These are phyloP conservation scores for Raffaelea deltoideospora DNA, from an alignment of 2,329 filamentous ascomycete genomes.

Conservation along the genomic window DNA sequence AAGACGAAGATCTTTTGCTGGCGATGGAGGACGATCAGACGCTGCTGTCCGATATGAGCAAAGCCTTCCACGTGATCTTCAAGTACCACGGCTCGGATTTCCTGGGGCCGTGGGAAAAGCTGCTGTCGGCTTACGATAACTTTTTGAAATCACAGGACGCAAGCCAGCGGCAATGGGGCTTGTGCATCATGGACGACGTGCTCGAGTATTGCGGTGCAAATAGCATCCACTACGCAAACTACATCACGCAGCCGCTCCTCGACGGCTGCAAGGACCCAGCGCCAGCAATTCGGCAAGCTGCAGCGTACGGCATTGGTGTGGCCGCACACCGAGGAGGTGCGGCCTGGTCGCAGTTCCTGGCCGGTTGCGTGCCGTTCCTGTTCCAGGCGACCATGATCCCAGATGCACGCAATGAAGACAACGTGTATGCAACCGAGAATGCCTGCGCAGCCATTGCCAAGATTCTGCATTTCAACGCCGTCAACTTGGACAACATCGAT, in stretches of 20 bases:
- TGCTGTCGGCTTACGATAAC: constrained; percentile 70
- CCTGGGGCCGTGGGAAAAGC: constrained; percentile 72
- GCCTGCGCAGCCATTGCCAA: constrained; percentile 94
- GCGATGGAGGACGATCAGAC: constrained; percentile 97
- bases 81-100: constrained; percentile 85
- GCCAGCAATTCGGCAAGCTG: constrained; percentile 79
- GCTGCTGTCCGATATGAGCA: constrained; percentile 97
- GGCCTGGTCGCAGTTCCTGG: constrained; percentile 77
- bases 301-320: constrained; percentile 89
- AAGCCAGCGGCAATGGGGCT: constrained; percentile 94
- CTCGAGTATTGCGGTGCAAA: constrained; percentile 89
- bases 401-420: constrained; percentile 76
- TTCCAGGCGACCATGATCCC: constrained; percentile 74
- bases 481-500: constrained; percentile 60
- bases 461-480: constrained; percentile 79
- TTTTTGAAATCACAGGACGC: constrained; percentile 73
- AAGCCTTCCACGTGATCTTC: constrained; percentile 97
- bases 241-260: constrained; percentile 76
- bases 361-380: constrained; percentile 61
- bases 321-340: constrained; percentile 84
- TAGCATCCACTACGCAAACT: constrained; percentile 71
- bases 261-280: constrained; percentile 75
- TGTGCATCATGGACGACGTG: constrained; percentile 97
- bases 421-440: constrained; percentile 95
- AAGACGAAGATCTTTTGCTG: constrained; percentile 71